A percentile compares a stretch with the other conserved stretches of the same genome.
phyloP scores from a whole-genome alignment of 2,329 filamentous ascomycete species.

The Monosporascus sp. region DNA sequence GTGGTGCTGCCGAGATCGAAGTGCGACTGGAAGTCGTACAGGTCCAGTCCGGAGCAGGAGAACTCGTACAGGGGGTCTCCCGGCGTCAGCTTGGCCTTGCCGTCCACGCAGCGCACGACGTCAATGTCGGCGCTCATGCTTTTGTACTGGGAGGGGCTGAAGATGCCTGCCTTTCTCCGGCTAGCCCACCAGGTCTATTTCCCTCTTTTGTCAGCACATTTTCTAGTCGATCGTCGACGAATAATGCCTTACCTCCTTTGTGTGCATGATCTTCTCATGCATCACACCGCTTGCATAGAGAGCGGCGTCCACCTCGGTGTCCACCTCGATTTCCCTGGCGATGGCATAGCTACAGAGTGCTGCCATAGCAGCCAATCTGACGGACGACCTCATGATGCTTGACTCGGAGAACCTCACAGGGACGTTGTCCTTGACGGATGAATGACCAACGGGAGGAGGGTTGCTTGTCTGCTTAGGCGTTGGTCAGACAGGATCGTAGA shows the following conservation, averaged over 20 bases:
- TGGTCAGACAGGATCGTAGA: background rate
- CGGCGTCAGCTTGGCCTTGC: slow-evolving; percentile 19
- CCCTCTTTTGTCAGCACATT: background rate
- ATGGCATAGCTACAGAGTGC: slow-evolving; percentile 19
- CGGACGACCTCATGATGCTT: slow-evolving; percentile 22
- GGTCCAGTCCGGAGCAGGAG: slow-evolving; percentile 27
- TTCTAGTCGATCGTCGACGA: background rate
- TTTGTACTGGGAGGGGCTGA: slow-evolving; percentile 23
- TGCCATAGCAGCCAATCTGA: slow-evolving; percentile 21
- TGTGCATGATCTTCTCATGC: slow-evolving; percentile 26
- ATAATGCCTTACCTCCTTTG: slow-evolving; percentile 20
- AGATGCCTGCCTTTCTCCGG: slow-evolving; percentile 22
- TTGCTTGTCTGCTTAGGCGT: background rate
- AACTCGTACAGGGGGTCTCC: slow-evolving; percentile 24
- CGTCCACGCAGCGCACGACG: slow-evolving; percentile 19
- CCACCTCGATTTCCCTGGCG: slow-evolving; percentile 26
- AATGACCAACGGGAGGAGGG: background rate
- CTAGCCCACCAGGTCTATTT: slow-evolving; percentile 23
- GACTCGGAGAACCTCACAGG: background rate
- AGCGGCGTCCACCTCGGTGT: slow-evolving; percentile 22
- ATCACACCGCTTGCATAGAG: slow-evolving; percentile 27
- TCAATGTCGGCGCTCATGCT: slow-evolving; percentile 20
- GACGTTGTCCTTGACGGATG: background rate
- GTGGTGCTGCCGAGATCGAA: slow-evolving; percentile 27
- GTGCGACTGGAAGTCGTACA: slow-evolving; percentile 33